Evolutionary conservation across 2,329 filamentous ascomycete species (phyloP), one percentile per base, ranked within the genome.

Genomic region (Fusarium setosum): DNA sequence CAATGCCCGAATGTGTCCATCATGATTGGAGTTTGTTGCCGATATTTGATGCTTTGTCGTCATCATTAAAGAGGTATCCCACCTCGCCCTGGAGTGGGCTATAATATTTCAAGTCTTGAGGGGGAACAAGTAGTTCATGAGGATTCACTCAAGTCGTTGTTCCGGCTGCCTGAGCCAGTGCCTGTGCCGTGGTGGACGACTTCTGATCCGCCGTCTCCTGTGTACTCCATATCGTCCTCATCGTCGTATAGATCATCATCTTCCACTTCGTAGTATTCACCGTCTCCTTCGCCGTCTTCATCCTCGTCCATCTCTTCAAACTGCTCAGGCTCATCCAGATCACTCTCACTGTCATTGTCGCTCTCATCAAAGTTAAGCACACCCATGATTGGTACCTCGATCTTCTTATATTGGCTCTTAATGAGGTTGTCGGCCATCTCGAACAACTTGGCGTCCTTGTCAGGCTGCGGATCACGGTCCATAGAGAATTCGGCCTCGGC

Each of bases 391-490:
- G 81, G 81, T 60, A 83, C 79, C 56, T 83, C 79, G 32, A 82
- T 77, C 70, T 79, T 77, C 45, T 78, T 77, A 65, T 82, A 76
- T 69, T 83, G 81, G 65, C 79, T 83, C 72, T 79, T 81, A 73
- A 84, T 83, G 59, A 84, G 73, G 61, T 80, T 78, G 67, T 83
- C 81, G 47, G 81, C 81, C 63, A 82, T 78, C 42, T 76, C 73
- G 50, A 81, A 81, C 41, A 83, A 70, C 66, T 80, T 78, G 38
- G 73, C 65, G 63, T 84, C 81, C 67, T 80, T 79, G 69, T 83
- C 81, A 15, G 75, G 73, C 10, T 72, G 65, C 11, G 67, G 65
- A 34, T 81, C 80, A 31, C 72, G 73, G 61, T 82, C 81, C 64
- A 82, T 74, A 56, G 77, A 76, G 65, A 82, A 82, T 21, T 74